These are phyloP conservation scores for Rhynchospora pubera DNA, from an alignment of 176 grass and related monocot species.

Conservation along the genomic window DNA sequence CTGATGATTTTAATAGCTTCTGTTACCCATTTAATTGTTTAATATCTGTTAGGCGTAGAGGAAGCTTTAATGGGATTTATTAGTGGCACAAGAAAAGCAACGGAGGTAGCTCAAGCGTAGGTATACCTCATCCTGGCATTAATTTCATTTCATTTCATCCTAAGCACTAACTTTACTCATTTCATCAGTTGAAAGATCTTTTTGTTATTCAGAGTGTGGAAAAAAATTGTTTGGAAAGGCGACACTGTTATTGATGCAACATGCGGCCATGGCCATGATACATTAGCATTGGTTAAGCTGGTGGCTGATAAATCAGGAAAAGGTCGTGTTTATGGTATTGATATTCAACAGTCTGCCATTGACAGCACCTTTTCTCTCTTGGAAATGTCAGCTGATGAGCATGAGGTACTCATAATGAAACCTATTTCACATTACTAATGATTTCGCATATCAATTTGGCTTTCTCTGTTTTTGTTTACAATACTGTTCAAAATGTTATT, in stretches of 20 bases:
- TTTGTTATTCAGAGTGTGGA: constrained; percentile 58
- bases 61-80: constrained; percentile 60
- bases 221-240: constrained; percentile 58
- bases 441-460: neutral
- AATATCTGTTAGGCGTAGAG: constrained; percentile 39
- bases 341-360: constrained; percentile 68
- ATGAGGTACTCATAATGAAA: constrained; percentile 40
- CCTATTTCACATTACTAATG: neutral
- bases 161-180: neutral
- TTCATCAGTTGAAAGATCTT: neutral
- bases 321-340: constrained; percentile 68
- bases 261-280: constrained; percentile 82
- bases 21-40: neutral
- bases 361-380: constrained; percentile 58
- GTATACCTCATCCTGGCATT: constrained; percentile 19
- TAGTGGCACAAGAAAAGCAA: constrained; percentile 66
- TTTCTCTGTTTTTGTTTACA: neutral
- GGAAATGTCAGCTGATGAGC: constrained; percentile 35
- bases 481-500: neutral
- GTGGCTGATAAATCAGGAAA: constrained; percentile 42
- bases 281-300: constrained; percentile 67
- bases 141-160: neutral
- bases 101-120: constrained; percentile 91
- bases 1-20: neutral
- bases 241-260: constrained; percentile 88